phyloP scores from a whole-genome alignment of 495 filamentous ascomycete genomes.

The Tuber brumale region DNA sequence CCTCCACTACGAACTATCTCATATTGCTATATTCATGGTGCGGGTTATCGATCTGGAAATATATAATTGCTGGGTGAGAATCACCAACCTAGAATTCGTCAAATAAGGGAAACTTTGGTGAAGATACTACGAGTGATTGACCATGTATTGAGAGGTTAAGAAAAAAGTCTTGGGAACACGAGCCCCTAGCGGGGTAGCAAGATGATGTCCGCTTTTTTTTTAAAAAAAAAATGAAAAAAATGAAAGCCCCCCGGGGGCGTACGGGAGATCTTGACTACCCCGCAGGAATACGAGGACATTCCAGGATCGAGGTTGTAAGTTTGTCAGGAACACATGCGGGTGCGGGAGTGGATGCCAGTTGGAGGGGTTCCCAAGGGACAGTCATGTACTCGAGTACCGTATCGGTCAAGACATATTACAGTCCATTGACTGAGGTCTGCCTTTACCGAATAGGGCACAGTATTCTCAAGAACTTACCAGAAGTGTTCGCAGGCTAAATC shows the following conservation, averaged over 20 bases:
- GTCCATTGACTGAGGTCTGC: not conserved
- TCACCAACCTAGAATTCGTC: not conserved
- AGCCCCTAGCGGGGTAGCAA: not conserved
- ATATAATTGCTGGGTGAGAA: not conserved
- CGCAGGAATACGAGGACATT: conserved; percentile 1
- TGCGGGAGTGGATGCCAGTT: not conserved
- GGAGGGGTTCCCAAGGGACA: not conserved
- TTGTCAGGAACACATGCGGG: not conserved
- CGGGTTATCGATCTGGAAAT: too few relatives aligned
- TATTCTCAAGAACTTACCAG: not conserved
- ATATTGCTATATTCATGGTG: not conserved
- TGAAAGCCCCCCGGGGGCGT: not conserved
- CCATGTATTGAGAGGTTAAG: not conserved
- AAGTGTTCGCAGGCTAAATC: not conserved
- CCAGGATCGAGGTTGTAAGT: not conserved
- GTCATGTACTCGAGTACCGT: not conserved
- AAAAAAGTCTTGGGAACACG: not conserved
- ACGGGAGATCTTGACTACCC: not conserved
- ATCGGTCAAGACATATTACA: not conserved
- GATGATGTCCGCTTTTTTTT: not conserved
- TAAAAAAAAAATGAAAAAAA: too few relatives aligned
- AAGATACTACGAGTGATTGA: not conserved
- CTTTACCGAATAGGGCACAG: not conserved
- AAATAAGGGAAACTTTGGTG: not conserved
- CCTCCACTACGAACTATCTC: not conserved